Evolutionary conservation across 192 early-diverging fungal genomes (phyloP).

Genomic region (Umbelopsis ramanniana): DNA sequence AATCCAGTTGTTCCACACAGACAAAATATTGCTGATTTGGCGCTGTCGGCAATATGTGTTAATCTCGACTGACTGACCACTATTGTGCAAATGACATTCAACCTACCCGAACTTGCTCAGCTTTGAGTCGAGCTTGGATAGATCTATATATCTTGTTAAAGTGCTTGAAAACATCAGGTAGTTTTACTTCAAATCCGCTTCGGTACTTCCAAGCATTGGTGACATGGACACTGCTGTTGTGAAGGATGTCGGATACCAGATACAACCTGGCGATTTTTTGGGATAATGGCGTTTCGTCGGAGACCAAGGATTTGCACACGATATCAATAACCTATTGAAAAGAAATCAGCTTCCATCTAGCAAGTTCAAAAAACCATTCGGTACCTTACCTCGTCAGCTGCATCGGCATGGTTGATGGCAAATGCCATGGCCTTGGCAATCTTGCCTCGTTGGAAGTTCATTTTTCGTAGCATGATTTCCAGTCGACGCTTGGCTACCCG

Average conservation of each 20-base stretch:
- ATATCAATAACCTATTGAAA: constrained; percentile 66
- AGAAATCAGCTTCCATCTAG: background rate
- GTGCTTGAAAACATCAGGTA: constrained; percentile 70
- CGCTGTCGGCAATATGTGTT: constrained; percentile 39
- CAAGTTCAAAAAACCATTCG: background rate
- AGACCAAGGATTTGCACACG: constrained; percentile 61
- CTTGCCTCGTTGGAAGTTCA: constrained; percentile 50
- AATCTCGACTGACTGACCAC: background rate
- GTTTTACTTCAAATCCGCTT: constrained; percentile 60
- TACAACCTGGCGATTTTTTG: constrained; percentile 77
- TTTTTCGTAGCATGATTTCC: constrained; percentile 47
- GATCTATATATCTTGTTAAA: constrained; percentile 67
- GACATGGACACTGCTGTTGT: constrained; percentile 78
- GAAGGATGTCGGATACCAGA: constrained; percentile 89
- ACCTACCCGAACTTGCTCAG: constrained; percentile 75
- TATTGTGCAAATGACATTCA: background rate
- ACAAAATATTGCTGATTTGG: constrained; percentile 65
- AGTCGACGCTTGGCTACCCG: constrained; percentile 50
- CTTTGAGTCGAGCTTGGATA: constrained; percentile 77
- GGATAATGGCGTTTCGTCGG: constrained; percentile 58
- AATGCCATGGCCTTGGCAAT: constrained; percentile 86
- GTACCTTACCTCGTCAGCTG: constrained; percentile 66
- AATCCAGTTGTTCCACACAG: constrained; percentile 91
- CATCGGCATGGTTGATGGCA: constrained; percentile 82
- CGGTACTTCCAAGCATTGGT: constrained; percentile 91